Evolutionary conservation across 2,329 filamentous ascomycete species (phyloP).

Genomic region (Gliomastix tumulicola): DNA sequence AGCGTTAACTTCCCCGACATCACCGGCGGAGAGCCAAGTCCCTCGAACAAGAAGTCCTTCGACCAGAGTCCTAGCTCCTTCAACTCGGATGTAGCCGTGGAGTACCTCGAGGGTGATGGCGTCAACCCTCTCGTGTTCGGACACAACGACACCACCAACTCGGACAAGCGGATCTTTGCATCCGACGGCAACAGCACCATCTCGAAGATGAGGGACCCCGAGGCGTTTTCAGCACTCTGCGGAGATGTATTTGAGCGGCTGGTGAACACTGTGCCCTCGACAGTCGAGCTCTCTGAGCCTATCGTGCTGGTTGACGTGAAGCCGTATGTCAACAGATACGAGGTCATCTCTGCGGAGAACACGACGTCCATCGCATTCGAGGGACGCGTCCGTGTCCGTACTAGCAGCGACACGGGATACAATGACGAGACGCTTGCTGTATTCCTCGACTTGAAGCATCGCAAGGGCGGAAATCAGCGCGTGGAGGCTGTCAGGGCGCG

Average conservation of each 20-base stretch:
- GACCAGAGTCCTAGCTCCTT: conserved; percentile 21
- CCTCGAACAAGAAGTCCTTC: conserved; percentile 25
- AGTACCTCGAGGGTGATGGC: conserved; percentile 30
- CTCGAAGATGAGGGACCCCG: conserved; percentile 22
- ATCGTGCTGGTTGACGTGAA: conserved; percentile 18
- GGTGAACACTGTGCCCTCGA: conserved; percentile 21
- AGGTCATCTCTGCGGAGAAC: too few species aligned
- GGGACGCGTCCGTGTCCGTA: neutral
- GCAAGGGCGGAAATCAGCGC: neutral
- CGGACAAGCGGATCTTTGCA: conserved; percentile 32
- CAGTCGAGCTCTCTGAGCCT: conserved; percentile 17
- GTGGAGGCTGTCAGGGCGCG: neutral
- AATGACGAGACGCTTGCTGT: neutral
- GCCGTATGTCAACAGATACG: conserved; percentile 18
- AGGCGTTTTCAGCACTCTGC: conserved; percentile 24
- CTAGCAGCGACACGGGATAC: neutral
- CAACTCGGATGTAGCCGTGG: conserved; percentile 31
- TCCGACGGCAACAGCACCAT: conserved; percentile 34
- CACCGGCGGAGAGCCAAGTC: conserved; percentile 5
- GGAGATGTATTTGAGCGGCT: conserved; percentile 18
- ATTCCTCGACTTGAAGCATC: neutral
- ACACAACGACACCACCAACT: conserved; percentile 24
- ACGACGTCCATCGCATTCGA: too few species aligned
- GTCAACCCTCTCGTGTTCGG: conserved; percentile 32
- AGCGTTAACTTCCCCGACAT: conserved; percentile 27